Evolutionary conservation across 495 filamentous ascomycete species (phyloP).

Genomic region (Penicillium manginii): DNA sequence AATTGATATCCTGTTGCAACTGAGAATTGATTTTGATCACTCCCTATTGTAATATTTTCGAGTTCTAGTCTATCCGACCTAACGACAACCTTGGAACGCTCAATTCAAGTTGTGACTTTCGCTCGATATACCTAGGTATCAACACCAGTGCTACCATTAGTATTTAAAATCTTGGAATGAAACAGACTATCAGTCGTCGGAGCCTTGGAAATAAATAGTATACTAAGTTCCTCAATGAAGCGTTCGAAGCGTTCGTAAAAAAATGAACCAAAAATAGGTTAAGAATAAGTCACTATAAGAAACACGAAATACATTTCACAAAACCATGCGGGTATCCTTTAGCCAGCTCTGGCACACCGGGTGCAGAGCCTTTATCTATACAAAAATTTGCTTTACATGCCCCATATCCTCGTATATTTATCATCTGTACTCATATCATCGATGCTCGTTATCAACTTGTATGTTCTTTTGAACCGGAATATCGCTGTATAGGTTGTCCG

Average conservation of each 20-base stretch:
- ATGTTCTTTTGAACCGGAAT: not conserved
- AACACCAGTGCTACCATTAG: too few relatives aligned
- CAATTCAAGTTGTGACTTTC: too few relatives aligned
- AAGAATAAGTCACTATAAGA: not conserved
- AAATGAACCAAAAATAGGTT: too few relatives aligned
- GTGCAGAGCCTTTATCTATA: not conserved
- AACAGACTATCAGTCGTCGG: too few relatives aligned
- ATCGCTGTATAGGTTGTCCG: not conserved
- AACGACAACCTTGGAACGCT: too few relatives aligned
- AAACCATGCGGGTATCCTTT: not conserved
- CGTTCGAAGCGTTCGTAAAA: too few relatives aligned
- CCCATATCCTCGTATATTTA: not conserved
- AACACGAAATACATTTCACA: not conserved
- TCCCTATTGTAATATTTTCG: too few relatives aligned
- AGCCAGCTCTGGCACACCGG: not conserved
- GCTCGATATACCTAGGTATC: too few relatives aligned
- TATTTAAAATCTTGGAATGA: too few relatives aligned
- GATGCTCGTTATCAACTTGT: not conserved
- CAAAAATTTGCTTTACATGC: not conserved
- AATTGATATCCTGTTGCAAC: constrained; percentile 2
- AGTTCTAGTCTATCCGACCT: too few relatives aligned
- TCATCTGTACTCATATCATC: not conserved
- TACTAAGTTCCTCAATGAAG: too few relatives aligned
- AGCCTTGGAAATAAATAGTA: too few relatives aligned
- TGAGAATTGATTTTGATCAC: not conserved